Percentiles rank a stretch among this genome's conserved stretches.
phyloP scores from a whole-genome alignment of 495 filamentous ascomycete species.

The Niebla homalea region DNA sequence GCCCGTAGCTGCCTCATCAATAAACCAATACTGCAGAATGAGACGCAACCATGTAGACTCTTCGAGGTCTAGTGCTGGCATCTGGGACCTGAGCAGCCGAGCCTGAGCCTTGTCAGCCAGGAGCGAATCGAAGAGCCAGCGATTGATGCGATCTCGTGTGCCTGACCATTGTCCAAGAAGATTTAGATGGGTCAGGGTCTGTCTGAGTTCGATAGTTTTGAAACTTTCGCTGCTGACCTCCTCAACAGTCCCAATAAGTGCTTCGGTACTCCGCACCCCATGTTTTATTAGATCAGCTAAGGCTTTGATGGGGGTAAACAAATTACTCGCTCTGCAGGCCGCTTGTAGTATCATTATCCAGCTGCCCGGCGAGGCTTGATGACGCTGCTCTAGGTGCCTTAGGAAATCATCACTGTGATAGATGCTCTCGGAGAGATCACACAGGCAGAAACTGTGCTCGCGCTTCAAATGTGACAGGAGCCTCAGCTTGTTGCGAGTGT shows the following conservation, averaged over 20 bases:
- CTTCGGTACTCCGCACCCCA: background rate
- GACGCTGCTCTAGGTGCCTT: too few species aligned
- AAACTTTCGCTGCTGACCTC: background rate
- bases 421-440: too few species aligned
- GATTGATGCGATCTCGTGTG: slow-evolving; percentile 8
- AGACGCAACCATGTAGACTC: slow-evolving; percentile 11
- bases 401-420: too few species aligned
- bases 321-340: too few species aligned
- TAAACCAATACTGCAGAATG: slow-evolving; percentile 14
- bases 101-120: slow-evolving; percentile 1
- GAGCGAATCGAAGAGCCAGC: slow-evolving; percentile 8
- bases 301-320: too few species aligned
- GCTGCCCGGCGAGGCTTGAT: too few species aligned
- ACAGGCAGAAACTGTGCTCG: too few species aligned
- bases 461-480: too few species aligned
- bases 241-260: background rate
- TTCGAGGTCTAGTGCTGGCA: background rate
- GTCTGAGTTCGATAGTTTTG: background rate
- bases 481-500: too few species aligned
- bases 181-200: background rate
- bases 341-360: too few species aligned
- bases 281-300: too few species aligned
- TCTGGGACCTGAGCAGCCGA: slow-evolving; percentile 2
- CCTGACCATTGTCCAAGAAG: slow-evolving; percentile 6
- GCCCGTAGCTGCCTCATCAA: slow-evolving; percentile 8